Evolutionary conservation across 768 basidiomycete genomes (phyloP).

Genomic region (Tephrocybe rancida): DNA sequence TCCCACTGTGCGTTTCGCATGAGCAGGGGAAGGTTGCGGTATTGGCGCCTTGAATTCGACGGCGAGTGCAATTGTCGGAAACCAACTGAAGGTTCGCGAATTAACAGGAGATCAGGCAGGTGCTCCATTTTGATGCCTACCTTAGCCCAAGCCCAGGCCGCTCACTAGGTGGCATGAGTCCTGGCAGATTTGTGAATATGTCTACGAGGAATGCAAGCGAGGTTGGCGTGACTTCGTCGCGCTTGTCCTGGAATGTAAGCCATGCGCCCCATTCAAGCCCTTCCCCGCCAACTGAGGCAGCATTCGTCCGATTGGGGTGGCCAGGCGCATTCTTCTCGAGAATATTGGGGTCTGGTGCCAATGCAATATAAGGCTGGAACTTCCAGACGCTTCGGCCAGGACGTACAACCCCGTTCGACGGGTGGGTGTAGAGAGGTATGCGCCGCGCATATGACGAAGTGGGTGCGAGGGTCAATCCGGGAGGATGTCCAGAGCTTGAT

Average conservation of each 20-base stretch:
- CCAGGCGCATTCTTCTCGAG: constrained; percentile 37
- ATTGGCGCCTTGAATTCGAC: constrained; percentile 67
- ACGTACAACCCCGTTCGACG: constrained; percentile 36
- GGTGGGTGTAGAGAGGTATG: constrained; percentile 57
- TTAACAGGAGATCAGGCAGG: background rate
- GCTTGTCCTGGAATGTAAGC: constrained; percentile 45
- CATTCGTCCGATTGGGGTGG: constrained; percentile 37
- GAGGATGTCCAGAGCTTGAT: constrained; percentile 16
- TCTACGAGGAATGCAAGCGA: constrained; percentile 62
- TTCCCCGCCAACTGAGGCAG: constrained; percentile 48
- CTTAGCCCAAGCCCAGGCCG: constrained; percentile 35
- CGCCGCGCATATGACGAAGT: constrained; percentile 62
- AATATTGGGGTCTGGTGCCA: constrained; percentile 45
- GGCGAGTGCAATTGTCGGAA: constrained; percentile 60
- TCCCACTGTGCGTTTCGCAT: constrained; percentile 56
- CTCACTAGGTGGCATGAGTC: constrained; percentile 48
- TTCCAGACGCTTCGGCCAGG: constrained; percentile 31
- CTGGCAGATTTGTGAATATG: constrained; percentile 46
- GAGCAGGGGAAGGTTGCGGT: constrained; percentile 38
- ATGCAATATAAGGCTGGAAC: constrained; percentile 34
- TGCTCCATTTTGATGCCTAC: constrained; percentile 23
- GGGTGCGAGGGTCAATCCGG: constrained; percentile 39
- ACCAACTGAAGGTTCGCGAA: constrained; percentile 27
- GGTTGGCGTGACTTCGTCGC: constrained; percentile 47
- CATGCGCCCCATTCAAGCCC: constrained; percentile 63